These are phyloP conservation scores for Dictyostelium intermedium DNA, from an alignment of 78 protist genomes.

Conservation along the genomic window DNA sequence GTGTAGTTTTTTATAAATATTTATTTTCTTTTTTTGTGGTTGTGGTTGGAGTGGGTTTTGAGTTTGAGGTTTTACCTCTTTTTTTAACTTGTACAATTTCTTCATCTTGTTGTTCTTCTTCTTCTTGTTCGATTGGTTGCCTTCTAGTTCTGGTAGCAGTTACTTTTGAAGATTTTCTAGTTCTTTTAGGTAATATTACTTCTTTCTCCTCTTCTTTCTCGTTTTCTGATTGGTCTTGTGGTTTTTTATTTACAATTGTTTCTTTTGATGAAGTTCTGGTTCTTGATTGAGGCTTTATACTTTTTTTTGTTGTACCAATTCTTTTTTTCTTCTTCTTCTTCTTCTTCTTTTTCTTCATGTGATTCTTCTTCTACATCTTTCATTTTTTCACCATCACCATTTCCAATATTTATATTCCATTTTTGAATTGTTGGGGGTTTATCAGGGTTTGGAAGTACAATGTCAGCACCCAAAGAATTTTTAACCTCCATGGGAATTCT, in stretches of 20 bases:
- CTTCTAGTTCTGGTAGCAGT: neutral
- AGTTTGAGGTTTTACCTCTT: neutral
- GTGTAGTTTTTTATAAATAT: neutral
- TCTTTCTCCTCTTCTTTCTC: neutral
- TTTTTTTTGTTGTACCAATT: neutral
- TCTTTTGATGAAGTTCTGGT: neutral
- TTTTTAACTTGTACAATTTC: neutral
- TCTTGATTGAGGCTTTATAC: neutral
- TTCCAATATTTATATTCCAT: constrained; percentile 4
- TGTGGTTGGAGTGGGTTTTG: neutral
- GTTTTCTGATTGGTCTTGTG: neutral
- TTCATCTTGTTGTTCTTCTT: neutral
- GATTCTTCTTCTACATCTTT: neutral
- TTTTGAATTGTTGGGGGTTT: neutral
- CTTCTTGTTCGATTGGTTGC: neutral
- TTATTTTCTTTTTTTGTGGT: constrained; percentile 8
- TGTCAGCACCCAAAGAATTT: neutral
- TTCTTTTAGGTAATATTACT: neutral
- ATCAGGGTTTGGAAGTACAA: neutral
- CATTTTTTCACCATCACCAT: neutral
- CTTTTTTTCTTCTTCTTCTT: neutral
- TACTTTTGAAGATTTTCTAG: neutral
- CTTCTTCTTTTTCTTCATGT: neutral
- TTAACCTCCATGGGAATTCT: neutral
- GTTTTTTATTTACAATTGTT: neutral